Percentiles rank a stretch among this genome's conserved stretches.
phyloP scores from a whole-genome alignment of 352 stramenopile genomes.

The Globisporangium ultimum region DNA sequence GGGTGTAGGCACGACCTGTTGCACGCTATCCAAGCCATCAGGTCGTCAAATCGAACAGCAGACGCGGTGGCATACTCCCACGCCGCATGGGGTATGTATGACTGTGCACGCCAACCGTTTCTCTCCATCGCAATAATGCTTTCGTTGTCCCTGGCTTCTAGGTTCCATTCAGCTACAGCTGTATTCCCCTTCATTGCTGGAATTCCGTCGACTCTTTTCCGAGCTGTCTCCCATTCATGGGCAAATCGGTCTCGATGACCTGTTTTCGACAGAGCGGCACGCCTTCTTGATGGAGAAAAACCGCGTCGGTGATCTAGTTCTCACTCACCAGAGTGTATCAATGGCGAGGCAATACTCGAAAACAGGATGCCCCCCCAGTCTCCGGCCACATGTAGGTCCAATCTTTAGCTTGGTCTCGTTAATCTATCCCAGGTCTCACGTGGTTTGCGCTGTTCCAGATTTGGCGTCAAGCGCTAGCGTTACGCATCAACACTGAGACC shows the following conservation, averaged over 20 bases:
- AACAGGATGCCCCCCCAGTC: conserved; percentile 56
- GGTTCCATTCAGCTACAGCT: conserved; percentile 65
- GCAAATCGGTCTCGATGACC: conserved; percentile 69
- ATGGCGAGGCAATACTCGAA: conserved; percentile 80
- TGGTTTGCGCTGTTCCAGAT: conserved; percentile 22
- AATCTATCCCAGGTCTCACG: background rate
- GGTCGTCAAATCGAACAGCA: conserved; percentile 35
- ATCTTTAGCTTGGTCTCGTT: no score
- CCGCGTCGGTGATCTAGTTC: conserved; percentile 60
- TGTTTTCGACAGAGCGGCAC: conserved; percentile 47
- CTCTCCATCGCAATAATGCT: background rate
- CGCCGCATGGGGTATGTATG: conserved; percentile 29
- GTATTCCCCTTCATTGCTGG: conserved; percentile 30
- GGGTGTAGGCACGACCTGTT: conserved; percentile 55
- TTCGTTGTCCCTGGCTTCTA: conserved; percentile 4
- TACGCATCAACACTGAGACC: conserved; percentile 28
- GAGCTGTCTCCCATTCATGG: conserved; percentile 48
- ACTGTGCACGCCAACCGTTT: background rate
- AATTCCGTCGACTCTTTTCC: conserved; percentile 42
- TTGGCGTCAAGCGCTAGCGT: conserved; percentile 52
- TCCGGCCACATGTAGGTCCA: conserved; percentile 42
- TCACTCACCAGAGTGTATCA: conserved; percentile 53
- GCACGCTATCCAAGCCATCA: conserved; percentile 58
- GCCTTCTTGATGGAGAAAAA: conserved; percentile 61
- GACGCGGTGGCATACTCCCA: conserved; percentile 11